Conservation (phyloP, 768 basidiomycete species). For the Termitomyces sp. region DNA sequence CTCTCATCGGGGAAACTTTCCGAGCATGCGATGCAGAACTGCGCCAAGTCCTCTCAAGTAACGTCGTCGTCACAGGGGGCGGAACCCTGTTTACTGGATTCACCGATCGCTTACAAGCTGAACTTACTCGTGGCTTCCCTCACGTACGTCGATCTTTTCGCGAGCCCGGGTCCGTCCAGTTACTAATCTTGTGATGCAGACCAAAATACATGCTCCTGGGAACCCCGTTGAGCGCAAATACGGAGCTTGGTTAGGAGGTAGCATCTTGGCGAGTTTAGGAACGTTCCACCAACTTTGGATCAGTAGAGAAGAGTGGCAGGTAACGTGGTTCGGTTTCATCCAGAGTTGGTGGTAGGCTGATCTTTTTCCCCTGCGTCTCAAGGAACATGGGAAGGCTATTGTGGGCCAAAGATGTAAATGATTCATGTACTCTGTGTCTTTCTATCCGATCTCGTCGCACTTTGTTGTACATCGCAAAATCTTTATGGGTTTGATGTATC, state of each 20-base stretch:
- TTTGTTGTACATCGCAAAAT: background rate
- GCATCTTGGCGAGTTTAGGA: slow-evolving; percentile 89
- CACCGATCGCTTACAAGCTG: slow-evolving; percentile 73
- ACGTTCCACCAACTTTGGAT: slow-evolving; percentile 99
- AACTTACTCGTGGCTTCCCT: slow-evolving; percentile 69
- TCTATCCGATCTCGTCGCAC: background rate
- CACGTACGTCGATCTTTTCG: slow-evolving; percentile 52
- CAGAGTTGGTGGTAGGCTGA: background rate
- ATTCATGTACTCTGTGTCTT: slow-evolving; percentile 1
- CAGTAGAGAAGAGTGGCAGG: slow-evolving; percentile 90
- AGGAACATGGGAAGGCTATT: slow-evolving; percentile 83
- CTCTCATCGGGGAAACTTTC: slow-evolving; percentile 73
- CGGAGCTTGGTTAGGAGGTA: slow-evolving; percentile 94
- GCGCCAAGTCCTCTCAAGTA: slow-evolving; percentile 83
- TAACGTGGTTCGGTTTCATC: slow-evolving; percentile 26
- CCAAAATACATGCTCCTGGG: slow-evolving; percentile 90
- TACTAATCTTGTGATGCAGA: slow-evolving; percentile 31
- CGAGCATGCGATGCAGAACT: slow-evolving; percentile 88
- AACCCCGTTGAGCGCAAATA: slow-evolving; percentile 87
- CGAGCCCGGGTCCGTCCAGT: background rate
- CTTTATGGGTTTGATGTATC: background rate
- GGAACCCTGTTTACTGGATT: slow-evolving; percentile 85
- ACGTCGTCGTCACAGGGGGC: slow-evolving; percentile 95
- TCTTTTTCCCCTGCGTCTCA: background rate
- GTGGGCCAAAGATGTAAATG: slow-evolving; percentile 86